Percentiles rank a stretch among this genome's conserved stretches.
Conservation (phyloP, 2,329 filamentous ascomycete genomes). For the Claviceps citrina region DNA sequence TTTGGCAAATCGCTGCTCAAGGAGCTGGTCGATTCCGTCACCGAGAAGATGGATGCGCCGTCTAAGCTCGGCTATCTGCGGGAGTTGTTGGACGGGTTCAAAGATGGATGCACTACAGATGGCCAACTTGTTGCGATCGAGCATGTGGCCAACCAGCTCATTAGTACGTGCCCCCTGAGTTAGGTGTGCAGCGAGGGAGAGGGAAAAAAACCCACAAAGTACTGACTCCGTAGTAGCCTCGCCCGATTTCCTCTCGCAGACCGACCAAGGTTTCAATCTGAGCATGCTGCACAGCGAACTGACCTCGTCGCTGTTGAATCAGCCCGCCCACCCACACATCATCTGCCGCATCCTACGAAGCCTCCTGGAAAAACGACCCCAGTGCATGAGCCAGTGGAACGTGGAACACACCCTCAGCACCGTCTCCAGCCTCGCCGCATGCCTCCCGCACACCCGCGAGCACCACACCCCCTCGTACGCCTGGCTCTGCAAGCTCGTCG, state of each 20-base stretch:
- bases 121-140: slow-evolving; percentile 30
- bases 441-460: slow-evolving; percentile 12
- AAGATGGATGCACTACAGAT: slow-evolving; percentile 16
- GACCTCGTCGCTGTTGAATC: slow-evolving; percentile 18
- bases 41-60: slow-evolving; percentile 16
- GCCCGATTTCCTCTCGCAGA: slow-evolving; percentile 14
- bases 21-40: slow-evolving; percentile 18
- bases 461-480: slow-evolving; percentile 23
- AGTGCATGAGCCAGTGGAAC: slow-evolving; percentile 42
- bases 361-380: slow-evolving; percentile 35
- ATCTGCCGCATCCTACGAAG: slow-evolving; percentile 26
- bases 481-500: slow-evolving; percentile 37
- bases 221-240: slow-evolving; percentile 13
- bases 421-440: slow-evolving; percentile 23
- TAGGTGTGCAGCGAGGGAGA: too few relatives aligned
- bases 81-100: slow-evolving; percentile 20
- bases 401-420: slow-evolving; percentile 36
- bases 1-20: slow-evolving; percentile 19
- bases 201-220: too few relatives aligned
- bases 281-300: slow-evolving; percentile 28
- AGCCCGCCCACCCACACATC: slow-evolving; percentile 20
- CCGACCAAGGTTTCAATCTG: slow-evolving; percentile 20
- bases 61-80: slow-evolving; percentile 24
- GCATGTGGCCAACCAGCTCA: slow-evolving; percentile 24
- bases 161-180: slow-evolving; percentile 16